Evolutionary conservation across 306 rosid species (phyloP), one percentile per base, ranked within the genome.

Genomic region (Prinsepia uniflora): DNA sequence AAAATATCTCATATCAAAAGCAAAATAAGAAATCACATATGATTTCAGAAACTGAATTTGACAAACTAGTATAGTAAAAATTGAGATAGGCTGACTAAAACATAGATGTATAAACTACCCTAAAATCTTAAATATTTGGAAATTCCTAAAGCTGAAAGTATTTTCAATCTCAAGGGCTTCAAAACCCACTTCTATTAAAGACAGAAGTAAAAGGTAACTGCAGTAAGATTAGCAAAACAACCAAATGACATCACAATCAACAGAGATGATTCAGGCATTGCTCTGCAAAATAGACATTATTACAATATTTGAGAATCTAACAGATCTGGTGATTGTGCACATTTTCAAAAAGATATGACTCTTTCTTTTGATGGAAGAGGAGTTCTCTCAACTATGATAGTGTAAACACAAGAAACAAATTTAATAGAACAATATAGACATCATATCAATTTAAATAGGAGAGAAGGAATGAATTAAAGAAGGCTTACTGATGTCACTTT

Each of bases 401-500:
- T 15, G 6, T 17, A 45, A 71, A 57, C 5, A 56, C 8, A 64
- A 12, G 4, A 20, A 49, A 72, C 17, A 22, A 61, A 72, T 6
- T 62, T 50, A 55, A 46, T 7, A 76, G 11, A 15, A 8, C 36
- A 67, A 73, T 5, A 65, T 58, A 53, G 45, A 68, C 67, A 56
- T 63, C 24, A 58, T 36, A 44, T 65, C 60, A 75, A 71, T 52
- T 63, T 56, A 70, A 68, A 74, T 45, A 24, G 81, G 68, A 30
- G 3, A 30, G 2, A 30, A 30, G 75, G 45, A 34, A 50, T 42
- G 9, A 64, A 45, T 55, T 69, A 72, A 18, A 30, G 42, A 75
- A 84, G 76, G 55, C 86, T 91, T 84, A 95, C 97, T 58, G 96
- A 87, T 75, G 92, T 87, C 83, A 95, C 99, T 92, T 95, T 95